phyloP scores from a whole-genome alignment of 2,329 filamentous ascomycete genomes.

The Stachybotrys chlorohalonatus region DNA sequence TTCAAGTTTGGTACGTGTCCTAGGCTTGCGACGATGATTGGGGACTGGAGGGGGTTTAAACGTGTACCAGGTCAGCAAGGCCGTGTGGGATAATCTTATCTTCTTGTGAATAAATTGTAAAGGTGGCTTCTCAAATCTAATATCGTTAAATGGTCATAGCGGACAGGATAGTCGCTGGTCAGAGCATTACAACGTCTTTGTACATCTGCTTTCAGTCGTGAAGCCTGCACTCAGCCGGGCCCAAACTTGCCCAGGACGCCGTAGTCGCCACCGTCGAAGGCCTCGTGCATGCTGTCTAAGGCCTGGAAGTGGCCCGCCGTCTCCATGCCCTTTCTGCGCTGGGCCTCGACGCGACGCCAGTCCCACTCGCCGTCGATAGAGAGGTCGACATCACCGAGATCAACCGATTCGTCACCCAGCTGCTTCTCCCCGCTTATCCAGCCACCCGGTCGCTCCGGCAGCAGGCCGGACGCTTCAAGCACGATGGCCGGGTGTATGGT shows the following conservation, averaged over 20 bases:
- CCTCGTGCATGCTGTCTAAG: slow-evolving; percentile 42
- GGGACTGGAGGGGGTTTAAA: too few relatives aligned
- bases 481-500: slow-evolving; percentile 78
- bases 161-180: neutral
- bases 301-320: slow-evolving; percentile 46
- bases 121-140: neutral
- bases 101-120: slow-evolving; percentile 3
- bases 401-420: slow-evolving; percentile 27
- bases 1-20: too few relatives aligned
- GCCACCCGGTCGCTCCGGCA: slow-evolving; percentile 64
- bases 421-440: slow-evolving; percentile 42
- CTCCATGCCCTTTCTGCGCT: slow-evolving; percentile 45
- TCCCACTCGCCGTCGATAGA: slow-evolving; percentile 37
- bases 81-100: neutral
- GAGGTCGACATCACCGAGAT: slow-evolving; percentile 25
- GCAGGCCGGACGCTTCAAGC: slow-evolving; percentile 59
- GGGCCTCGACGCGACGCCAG: slow-evolving; percentile 47
- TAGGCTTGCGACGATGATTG: too few relatives aligned
- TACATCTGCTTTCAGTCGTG: neutral
- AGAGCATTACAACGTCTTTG: neutral
- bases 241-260: slow-evolving; percentile 43
- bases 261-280: slow-evolving; percentile 44
- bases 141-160: neutral
- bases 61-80: too few relatives aligned
- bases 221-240: slow-evolving; percentile 18